A percentile compares a stretch with the other conserved stretches of the same genome.
These are phyloP conservation scores for Babesia ovata DNA, from an alignment of 169 alveolate species.

Conservation along the genomic window DNA sequence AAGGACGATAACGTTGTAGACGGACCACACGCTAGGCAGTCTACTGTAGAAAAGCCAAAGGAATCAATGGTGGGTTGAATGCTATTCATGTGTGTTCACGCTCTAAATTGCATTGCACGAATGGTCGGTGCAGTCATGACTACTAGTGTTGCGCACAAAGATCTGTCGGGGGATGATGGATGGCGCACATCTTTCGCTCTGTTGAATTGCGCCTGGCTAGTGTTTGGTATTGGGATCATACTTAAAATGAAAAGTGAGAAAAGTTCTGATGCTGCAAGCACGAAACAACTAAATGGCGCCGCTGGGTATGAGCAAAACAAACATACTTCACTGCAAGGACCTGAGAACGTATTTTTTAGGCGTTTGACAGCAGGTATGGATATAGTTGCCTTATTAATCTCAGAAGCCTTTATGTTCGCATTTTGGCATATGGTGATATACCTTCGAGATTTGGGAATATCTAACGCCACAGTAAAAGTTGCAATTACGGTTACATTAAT, in stretches of 20 bases:
- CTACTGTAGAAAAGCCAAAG: too few species aligned
- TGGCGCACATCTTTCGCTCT: slow-evolving; percentile 40
- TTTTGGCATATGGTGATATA: slow-evolving; percentile 85
- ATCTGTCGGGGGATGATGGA: not conserved
- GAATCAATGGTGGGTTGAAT: too few species aligned
- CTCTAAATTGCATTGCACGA: not conserved
- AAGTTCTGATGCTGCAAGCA: not conserved
- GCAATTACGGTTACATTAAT: slow-evolving; percentile 81
- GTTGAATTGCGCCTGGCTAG: slow-evolving; percentile 25
- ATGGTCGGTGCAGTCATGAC: not conserved
- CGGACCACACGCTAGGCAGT: too few species aligned
- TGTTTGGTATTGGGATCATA: not conserved
- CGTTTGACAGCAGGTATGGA: not conserved
- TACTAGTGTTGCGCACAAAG: not conserved
- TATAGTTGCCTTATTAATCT: slow-evolving; percentile 64
- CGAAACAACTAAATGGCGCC: not conserved
- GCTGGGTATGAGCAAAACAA: too few species aligned
- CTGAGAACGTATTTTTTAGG: not conserved
- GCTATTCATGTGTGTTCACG: not conserved
- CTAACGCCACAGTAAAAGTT: slow-evolving; percentile 83
- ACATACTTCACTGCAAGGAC: not conserved
- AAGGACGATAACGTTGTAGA: too few species aligned
- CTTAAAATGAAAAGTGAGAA: too few species aligned
- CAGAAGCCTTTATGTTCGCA: slow-evolving; percentile 89
- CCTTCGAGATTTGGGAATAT: slow-evolving; percentile 86